Evolutionary conservation across 2,329 filamentous ascomycete genomes (phyloP), one percentile per base, ranked within the genome.

Genomic region (Colletotrichum lini): DNA sequence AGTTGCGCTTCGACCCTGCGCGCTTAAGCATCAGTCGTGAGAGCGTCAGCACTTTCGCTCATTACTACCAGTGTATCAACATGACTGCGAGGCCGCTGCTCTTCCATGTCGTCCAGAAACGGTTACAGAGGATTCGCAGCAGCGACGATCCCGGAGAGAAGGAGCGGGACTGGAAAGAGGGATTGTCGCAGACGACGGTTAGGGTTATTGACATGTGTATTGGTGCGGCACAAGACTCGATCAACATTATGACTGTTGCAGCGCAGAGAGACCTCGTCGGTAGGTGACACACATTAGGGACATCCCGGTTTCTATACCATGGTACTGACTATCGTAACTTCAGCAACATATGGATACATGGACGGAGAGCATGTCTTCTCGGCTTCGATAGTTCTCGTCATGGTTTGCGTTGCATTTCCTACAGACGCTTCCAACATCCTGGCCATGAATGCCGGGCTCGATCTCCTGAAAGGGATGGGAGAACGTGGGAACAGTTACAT

Each of bases 401-500:
- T 80, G 86, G 69, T 69, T 13, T 72, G 69, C 75, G 83, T 84
- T 12, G 84, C 86, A 2, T 88, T 89, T 67, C 87, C 87, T 0
- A 76, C 79, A 38, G 82, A 84, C 61, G 75, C 81, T 8, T 76
- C 78, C 26, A 86, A 85, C 74, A 79, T 78, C 2, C 74, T 77
- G 9, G 81, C 85, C 7, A 87, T 87, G 85, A 82, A 85, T 35
- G 79, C 79, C 47, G 81, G 83, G 16, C 77, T 89, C 9, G 79
- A 80, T 9, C 80, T 89, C 38, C 80, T 89, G 6, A 80, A 79
- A 10, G 79, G 80, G 42, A 89, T 89, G 85, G 85, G 85, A 15
- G 83, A 87, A 57, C 82, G 84, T 12, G 87, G 87, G 0, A 89
- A 89, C 74, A 83, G 80, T 40, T 84, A 88, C 65, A 83, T 89